These are phyloP conservation scores for Hemisphaericaspora subhashii DNA, from an alignment of 1,139 yeast genomes.

Conservation along the genomic window DNA sequence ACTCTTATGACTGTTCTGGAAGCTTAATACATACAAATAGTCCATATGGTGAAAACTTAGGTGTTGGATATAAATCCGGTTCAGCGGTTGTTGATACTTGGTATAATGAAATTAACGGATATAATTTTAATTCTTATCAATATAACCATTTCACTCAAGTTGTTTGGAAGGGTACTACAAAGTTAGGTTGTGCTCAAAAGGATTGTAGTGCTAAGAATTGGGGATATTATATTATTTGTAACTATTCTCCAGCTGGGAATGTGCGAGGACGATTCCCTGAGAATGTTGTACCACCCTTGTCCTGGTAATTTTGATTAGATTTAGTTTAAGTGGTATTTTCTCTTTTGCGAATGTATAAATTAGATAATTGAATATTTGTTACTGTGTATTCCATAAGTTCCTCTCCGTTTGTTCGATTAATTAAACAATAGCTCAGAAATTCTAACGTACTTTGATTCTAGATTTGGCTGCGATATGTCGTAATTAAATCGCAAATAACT, in stretches of 20 bases:
- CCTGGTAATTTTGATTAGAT: too few species aligned
- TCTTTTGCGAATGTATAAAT: too few species aligned
- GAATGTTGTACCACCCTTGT: conserved; percentile 44
- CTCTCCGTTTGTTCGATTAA: too few species aligned
- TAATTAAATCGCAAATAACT: too few species aligned
- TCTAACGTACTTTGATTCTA: too few species aligned
- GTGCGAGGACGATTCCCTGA: conserved; percentile 41
- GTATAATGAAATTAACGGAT: conserved; percentile 69
- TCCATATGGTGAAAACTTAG: conserved; percentile 84
- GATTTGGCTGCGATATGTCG: too few species aligned
- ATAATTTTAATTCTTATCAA: conserved; percentile 46
- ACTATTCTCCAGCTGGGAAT: conserved; percentile 50
- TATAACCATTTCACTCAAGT: conserved; percentile 82
- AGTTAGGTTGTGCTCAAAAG: conserved; percentile 67
- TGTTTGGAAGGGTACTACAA: conserved; percentile 70
- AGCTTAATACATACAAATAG: conserved; percentile 72
- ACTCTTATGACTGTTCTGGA: conserved; percentile 68
- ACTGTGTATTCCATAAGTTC: too few species aligned
- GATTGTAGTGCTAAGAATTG: conserved; percentile 43
- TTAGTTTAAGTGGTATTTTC: not conserved
- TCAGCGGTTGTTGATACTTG: conserved; percentile 73
- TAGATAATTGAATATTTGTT: too few species aligned
- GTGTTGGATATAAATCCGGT: conserved; percentile 58
- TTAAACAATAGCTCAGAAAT: too few species aligned
- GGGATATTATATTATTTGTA: conserved; percentile 49